Evolutionary conservation across 495 filamentous ascomycete species (phyloP).

Genomic region (Parathielavia hyrcaniae): DNA sequence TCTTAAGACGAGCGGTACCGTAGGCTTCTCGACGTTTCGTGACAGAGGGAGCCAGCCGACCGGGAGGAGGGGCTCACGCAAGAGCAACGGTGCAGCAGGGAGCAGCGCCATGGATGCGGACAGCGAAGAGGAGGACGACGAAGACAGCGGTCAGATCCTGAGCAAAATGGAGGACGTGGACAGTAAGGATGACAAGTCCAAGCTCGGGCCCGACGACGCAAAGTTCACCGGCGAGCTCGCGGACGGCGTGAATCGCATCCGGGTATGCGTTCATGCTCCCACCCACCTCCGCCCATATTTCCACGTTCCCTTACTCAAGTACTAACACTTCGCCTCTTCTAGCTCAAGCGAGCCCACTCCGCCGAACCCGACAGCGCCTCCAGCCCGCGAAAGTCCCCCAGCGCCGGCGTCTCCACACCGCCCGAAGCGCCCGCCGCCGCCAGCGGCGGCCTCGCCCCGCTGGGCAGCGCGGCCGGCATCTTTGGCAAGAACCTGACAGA

Average conservation of each 20-base stretch:
- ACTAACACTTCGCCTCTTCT: constrained; percentile 25
- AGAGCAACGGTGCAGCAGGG: constrained; percentile 43
- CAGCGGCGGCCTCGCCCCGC: constrained; percentile 17
- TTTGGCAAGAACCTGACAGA: constrained; percentile 33
- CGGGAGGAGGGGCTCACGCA: constrained; percentile 50
- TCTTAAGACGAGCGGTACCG: constrained; percentile 70
- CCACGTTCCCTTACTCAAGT: no score
- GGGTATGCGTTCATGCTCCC: constrained; percentile 54
- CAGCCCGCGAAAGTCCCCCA: constrained; percentile 38
- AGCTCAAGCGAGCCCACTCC: constrained; percentile 96
- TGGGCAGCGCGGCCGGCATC: constrained; percentile 28
- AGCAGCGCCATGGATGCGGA: constrained; percentile 44
- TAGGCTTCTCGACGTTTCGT: constrained; percentile 86
- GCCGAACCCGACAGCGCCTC: constrained; percentile 60
- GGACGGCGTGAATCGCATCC: constrained; percentile 86
- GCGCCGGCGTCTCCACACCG: constrained; percentile 33
- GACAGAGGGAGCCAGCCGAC: constrained; percentile 52
- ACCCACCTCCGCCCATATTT: background rate
- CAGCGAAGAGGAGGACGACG: constrained; percentile 66
- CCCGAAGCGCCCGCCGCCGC: constrained; percentile 33
- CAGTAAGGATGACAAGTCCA: constrained; percentile 59
- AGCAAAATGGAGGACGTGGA: constrained; percentile 67
- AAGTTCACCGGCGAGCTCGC: constrained; percentile 77
- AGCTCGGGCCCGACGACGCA: constrained; percentile 65
- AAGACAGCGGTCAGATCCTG: constrained; percentile 59